Base-by-base conservation (phyloP, 2,329 filamentous ascomycete species). In the Xylogone sp. region DNA sequence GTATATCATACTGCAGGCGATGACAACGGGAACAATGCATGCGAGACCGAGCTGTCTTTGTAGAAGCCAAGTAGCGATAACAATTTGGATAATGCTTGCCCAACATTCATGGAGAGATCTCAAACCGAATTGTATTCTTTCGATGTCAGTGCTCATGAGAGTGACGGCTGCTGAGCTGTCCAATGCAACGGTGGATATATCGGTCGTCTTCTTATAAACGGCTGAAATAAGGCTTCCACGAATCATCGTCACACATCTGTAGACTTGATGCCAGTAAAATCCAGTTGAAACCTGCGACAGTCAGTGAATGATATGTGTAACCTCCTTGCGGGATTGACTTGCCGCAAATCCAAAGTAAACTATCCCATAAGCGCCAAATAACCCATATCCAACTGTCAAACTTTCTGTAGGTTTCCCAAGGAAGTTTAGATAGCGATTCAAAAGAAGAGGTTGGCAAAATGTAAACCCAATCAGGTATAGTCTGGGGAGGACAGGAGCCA, bases 141-240 rank as follows among this genome's bases (percentile, higher is more conserved):
- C 73, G 10, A 75, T 65, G 56, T 75, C 73, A 1, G 73, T 69
- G 48, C 70, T 73, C 72, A 75, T 75, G 13, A 75, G 55, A 3
- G 71, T 75, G 13, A 75, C 56, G 2, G 72, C 69, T 20, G 67
- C 63, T 6, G 24, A 27, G 5, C 24, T 10, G 5, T 27, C 24
- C 5, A 27, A 10, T 6, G 5, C 24, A 27, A 27, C 24, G 10
- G 24, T 27, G 24, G 6, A 6, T 10, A 27, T 6, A 10, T 27
- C 10, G 6, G 10, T 5, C 6, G 24, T 27, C 10, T 27, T 5
- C 5, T 27, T 5, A 24, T 60, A 60, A 12, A 60, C 54, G n/a
- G 53, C 31, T 4, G 53, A 48, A 45, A 55, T 52, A n/a, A 60
- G 54, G 22, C 48, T 51, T 39, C 64, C 70, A 19, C 71, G 65